Conservation (phyloP, 192 early-diverging fungal species). For the Physocladia obscura region DNA sequence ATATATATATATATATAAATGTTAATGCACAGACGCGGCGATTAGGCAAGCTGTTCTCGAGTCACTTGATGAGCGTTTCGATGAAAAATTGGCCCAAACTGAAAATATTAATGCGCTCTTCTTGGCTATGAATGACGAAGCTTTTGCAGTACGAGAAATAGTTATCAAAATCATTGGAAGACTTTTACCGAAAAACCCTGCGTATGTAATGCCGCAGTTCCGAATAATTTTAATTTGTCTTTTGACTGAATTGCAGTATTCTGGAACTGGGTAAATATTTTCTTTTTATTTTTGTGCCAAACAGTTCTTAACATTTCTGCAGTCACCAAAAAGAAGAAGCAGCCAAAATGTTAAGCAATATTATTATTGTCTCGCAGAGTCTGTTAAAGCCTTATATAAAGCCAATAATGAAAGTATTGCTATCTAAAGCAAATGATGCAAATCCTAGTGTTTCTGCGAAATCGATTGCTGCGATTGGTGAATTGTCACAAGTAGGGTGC, state of each 20-base stretch:
- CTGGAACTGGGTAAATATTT: conserved; percentile 7
- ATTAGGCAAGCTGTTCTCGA: conserved; percentile 67
- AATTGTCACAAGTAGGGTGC: conserved; percentile 67
- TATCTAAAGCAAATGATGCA: conserved; percentile 63
- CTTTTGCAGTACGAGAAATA: conserved; percentile 71
- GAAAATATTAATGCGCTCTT: conserved; percentile 76
- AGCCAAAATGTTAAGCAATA: conserved; percentile 61
- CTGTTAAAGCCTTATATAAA: conserved; percentile 76
- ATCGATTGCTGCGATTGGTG: conserved; percentile 67
- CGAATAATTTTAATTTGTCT: conserved; percentile 65
- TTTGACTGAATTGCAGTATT: conserved; percentile 78
- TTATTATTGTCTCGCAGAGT: conserved; percentile 65
- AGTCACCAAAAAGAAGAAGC: conserved; percentile 72
- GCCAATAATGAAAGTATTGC: conserved; percentile 68
- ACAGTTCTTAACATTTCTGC: not conserved
- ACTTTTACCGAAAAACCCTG: conserved; percentile 72
- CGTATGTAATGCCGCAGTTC: conserved; percentile 75
- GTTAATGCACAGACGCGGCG: conserved; percentile 24
- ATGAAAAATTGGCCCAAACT: conserved; percentile 73
- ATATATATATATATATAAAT: not conserved
- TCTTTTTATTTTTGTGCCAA: conserved; percentile 1
- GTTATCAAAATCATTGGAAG: conserved; percentile 73
- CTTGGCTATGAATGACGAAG: conserved; percentile 77
- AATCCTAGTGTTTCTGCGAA: conserved; percentile 71
- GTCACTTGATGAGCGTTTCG: conserved; percentile 67